phyloP scores from a whole-genome alignment of 23 red algal genomes.

The Cyanidium caldarium region DNA sequence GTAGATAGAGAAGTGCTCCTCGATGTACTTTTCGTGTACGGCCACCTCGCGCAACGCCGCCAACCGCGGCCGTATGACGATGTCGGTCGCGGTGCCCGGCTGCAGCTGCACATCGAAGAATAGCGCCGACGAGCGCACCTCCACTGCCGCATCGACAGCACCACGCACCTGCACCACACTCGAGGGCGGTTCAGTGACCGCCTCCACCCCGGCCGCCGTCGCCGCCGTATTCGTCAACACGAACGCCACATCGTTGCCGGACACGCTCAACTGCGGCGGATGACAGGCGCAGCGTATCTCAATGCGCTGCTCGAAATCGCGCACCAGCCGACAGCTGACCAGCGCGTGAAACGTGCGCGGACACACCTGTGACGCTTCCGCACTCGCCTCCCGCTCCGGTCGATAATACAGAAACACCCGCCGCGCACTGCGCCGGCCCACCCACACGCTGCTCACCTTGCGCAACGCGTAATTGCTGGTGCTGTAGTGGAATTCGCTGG shows the following conservation, averaged over 20 bases:
- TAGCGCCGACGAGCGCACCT: not conserved
- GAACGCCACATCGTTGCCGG: constrained; percentile 5
- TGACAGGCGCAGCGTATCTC: constrained; percentile 11
- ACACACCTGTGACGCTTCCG: not conserved
- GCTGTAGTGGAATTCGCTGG: constrained; percentile 12
- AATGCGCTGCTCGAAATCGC: constrained; percentile 12
- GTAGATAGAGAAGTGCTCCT: constrained; percentile 23
- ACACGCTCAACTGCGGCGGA: constrained; percentile 7
- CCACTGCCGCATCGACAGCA: no score
- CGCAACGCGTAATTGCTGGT: constrained; percentile 12
- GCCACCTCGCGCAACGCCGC: not conserved
- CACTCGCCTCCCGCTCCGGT: not conserved
- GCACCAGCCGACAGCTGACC: constrained; percentile 13
- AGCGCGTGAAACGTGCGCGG: not conserved
- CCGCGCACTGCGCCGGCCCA: not conserved
- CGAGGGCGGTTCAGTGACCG: no score
- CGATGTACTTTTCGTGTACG: constrained; percentile 12
- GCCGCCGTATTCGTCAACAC: not conserved
- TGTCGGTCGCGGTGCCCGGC: not conserved
- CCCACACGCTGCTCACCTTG: constrained; percentile 10
- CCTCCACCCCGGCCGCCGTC: not conserved
- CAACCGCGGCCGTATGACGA: not conserved
- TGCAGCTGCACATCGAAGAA: not conserved
- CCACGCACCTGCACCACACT: no score
- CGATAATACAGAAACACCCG: constrained; percentile 24